These are phyloP conservation scores for Rubroboletus satanas DNA, from an alignment of 768 basidiomycete genomes.

Conservation along the genomic window DNA sequence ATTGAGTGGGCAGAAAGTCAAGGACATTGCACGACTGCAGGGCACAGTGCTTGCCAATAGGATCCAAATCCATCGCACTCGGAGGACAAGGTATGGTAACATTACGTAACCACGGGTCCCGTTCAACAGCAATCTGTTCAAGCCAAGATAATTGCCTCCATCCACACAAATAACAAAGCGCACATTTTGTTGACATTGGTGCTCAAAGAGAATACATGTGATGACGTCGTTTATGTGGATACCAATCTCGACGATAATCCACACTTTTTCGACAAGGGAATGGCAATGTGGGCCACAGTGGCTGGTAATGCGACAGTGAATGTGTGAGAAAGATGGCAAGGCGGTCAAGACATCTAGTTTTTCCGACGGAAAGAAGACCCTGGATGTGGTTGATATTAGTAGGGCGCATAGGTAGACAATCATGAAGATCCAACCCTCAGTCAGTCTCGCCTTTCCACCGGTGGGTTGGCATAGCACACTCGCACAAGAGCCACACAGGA, in stretches of 20 bases:
- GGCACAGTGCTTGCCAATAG: conserved; percentile 67
- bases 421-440: conserved; percentile 71
- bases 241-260: conserved; percentile 9
- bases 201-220: conserved; percentile 10
- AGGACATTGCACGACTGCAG: conserved; percentile 52
- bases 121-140: neutral
- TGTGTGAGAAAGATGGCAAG: neutral
- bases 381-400: conserved; percentile 32
- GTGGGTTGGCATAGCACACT: conserved; percentile 97
- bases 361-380: conserved; percentile 98
- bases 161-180: neutral
- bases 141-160: neutral
- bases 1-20: conserved; percentile 77
- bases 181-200: neutral
- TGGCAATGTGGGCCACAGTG: neutral
- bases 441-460: conserved; percentile 95
- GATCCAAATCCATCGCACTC: conserved; percentile 39
- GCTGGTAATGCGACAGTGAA: conserved; percentile 1
- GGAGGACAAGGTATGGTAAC: neutral
- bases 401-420: neutral
- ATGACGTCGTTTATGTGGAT: conserved; percentile 6
- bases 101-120: conserved; percentile 1
- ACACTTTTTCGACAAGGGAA: conserved; percentile 12
- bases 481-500: conserved; percentile 88
- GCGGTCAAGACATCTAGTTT: conserved; percentile 47